Conservation (phyloP, 202 grass and related monocot species). For the Schoenoplectus tabernaemontani region DNA sequence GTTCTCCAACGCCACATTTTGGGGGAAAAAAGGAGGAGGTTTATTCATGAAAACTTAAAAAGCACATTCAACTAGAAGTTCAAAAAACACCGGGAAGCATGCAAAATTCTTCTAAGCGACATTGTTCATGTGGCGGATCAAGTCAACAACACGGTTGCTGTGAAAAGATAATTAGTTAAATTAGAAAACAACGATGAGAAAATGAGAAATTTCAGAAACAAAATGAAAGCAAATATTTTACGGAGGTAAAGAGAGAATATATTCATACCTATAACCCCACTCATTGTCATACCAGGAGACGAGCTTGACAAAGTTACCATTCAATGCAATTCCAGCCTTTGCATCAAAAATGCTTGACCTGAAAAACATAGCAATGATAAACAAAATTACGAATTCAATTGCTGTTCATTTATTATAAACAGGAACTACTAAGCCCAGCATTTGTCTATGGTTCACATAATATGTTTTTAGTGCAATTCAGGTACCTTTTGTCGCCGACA, state of each 20-base stretch:
- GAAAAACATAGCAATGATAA: background rate
- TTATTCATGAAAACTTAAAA: background rate
- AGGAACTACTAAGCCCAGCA: too few relatives aligned
- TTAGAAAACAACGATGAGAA: too few relatives aligned
- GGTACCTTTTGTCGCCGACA: constrained; percentile 66
- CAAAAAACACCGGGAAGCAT: background rate
- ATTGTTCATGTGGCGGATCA: constrained; percentile 71
- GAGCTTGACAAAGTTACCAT: constrained; percentile 61
- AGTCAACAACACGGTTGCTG: constrained; percentile 70
- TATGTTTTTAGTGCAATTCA: too few relatives aligned
- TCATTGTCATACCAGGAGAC: constrained; percentile 89
- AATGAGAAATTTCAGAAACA: background rate
- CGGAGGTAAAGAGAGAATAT: background rate
- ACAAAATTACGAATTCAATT: too few relatives aligned
- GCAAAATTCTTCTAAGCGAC: constrained; percentile 19
- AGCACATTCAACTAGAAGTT: background rate
- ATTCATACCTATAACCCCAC: constrained; percentile 87
- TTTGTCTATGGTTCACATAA: too few relatives aligned
- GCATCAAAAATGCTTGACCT: constrained; percentile 92
- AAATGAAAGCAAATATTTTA: background rate
- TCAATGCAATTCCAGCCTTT: constrained; percentile 82
- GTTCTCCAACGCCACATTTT: too few relatives aligned
- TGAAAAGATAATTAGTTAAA: background rate
- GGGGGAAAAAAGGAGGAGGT: background rate
- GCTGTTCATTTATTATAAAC: too few relatives aligned